A percentile compares a stretch with the other conserved stretches of the same genome.
These are phyloP conservation scores for Fusarium abutilonis DNA, from an alignment of 2,329 filamentous ascomycete genomes.

Conservation along the genomic window DNA sequence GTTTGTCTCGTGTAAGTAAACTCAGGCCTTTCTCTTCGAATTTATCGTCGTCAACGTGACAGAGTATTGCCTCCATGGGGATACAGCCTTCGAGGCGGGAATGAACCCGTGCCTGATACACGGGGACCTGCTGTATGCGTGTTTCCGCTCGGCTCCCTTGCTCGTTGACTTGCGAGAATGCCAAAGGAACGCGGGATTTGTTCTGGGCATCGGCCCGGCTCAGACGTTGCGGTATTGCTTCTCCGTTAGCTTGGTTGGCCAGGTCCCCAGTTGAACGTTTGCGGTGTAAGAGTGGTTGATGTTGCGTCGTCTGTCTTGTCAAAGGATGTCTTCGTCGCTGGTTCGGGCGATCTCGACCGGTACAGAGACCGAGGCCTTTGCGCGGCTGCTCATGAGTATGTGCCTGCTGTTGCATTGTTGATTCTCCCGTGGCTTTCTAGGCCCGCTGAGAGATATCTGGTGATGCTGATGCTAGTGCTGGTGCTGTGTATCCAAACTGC, in stretches of 20 bases:
- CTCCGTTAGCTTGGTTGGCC: not conserved
- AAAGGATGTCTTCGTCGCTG: not conserved
- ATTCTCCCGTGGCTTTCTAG: not conserved
- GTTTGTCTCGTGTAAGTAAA: too few relatives aligned
- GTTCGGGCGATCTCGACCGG: conserved; percentile 4
- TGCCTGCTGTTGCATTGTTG: not conserved
- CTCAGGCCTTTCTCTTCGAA: not conserved
- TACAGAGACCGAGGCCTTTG: not conserved
- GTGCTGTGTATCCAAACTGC: not conserved
- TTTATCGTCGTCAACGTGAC: not conserved
- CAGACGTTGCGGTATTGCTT: not conserved
- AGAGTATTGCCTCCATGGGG: not conserved
- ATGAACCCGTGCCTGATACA: not conserved
- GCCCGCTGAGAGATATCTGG: not conserved
- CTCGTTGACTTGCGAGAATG: not conserved
- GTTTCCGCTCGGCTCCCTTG: not conserved
- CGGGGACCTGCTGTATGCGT: not conserved
- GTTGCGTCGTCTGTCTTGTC: not conserved
- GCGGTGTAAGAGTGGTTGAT: not conserved
- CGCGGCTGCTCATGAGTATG: not conserved
- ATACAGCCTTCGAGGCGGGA: not conserved
- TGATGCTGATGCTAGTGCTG: not conserved
- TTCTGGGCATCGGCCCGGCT: not conserved
- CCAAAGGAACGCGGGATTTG: too few relatives aligned
- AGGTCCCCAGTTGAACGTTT: not conserved